Percentiles rank a stretch among this genome's conserved stretches.
Evolutionary conservation across 1,284 basidiomycete species (phyloP).

Genomic region (Xerocomus nothofagi): DNA sequence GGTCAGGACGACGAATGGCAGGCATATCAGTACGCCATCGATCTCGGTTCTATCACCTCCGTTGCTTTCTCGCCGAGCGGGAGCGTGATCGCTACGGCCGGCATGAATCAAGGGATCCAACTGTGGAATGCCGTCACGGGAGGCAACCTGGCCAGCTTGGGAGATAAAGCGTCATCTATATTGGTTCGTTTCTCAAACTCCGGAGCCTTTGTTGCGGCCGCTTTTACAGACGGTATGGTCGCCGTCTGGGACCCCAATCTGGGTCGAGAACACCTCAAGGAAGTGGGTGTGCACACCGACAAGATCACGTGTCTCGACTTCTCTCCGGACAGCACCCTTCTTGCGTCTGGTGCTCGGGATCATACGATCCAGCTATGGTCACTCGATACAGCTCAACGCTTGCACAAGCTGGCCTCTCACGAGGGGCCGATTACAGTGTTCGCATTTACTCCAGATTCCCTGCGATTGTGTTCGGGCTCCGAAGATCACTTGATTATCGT

Average conservation of each 20-base stretch:
- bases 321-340: slow-evolving; percentile 13
- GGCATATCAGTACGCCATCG: slow-evolving; percentile 8
- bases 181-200: slow-evolving; percentile 16
- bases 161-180: slow-evolving; percentile 7
- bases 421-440: slow-evolving; percentile 12
- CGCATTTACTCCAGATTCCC: slow-evolving; percentile 8
- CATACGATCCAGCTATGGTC: slow-evolving; percentile 18
- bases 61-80: slow-evolving; percentile 16
- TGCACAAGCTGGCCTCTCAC: slow-evolving; percentile 4
- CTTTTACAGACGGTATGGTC: slow-evolving; percentile 10
- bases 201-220: slow-evolving; percentile 16
- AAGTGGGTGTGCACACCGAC: slow-evolving; percentile 1
- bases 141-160: slow-evolving; percentile 17
- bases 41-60: slow-evolving; percentile 3
- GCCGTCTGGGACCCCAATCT: slow-evolving; percentile 20
- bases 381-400: slow-evolving; percentile 7
- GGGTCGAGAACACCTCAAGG: slow-evolving; percentile 13
- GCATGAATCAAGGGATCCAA: slow-evolving; percentile 15
- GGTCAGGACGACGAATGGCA: slow-evolving; percentile 11
- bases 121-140: slow-evolving; percentile 19
- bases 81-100: slow-evolving; percentile 10
- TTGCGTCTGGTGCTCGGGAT: slow-evolving; percentile 18
- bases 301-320: slow-evolving; percentile 16
- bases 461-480: slow-evolving; percentile 7
- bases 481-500: slow-evolving; percentile 17